These are phyloP conservation scores for Penicillium sp. DNA, from an alignment of 2,329 filamentous ascomycete species.

Conservation along the genomic window DNA sequence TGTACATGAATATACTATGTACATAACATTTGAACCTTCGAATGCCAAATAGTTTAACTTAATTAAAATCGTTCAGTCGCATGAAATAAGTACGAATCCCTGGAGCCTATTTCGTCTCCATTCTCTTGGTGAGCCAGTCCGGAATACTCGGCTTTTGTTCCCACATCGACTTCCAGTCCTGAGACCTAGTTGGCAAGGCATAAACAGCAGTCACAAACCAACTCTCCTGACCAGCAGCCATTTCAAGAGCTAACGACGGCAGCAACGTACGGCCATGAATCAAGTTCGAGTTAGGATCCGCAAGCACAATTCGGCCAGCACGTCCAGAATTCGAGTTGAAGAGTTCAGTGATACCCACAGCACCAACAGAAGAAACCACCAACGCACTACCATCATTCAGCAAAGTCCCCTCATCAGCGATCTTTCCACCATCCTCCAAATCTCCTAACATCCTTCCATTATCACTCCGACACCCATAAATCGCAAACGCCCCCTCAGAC, in stretches of 20 bases:
- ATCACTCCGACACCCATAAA: slow-evolving; percentile 61
- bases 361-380: slow-evolving; percentile 51
- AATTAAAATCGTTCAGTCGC: background rate
- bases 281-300: slow-evolving; percentile 52
- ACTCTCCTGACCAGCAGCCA: slow-evolving; percentile 57
- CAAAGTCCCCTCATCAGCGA: slow-evolving; percentile 29
- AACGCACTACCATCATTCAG: slow-evolving; percentile 39
- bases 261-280: slow-evolving; percentile 71
- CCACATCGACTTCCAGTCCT: slow-evolving; percentile 63
- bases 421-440: slow-evolving; percentile 19
- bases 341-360: slow-evolving; percentile 51
- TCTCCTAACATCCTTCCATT: slow-evolving; percentile 57
- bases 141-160: slow-evolving; percentile 59
- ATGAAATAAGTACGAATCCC: too few species aligned
- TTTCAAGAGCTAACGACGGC: slow-evolving; percentile 65
- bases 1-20: too few species aligned
- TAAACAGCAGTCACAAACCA: slow-evolving; percentile 74
- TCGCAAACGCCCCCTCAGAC: slow-evolving; percentile 74
- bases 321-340: background rate
- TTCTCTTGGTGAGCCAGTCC: slow-evolving; percentile 52
- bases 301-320: slow-evolving; percentile 27
- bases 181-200: slow-evolving; percentile 59
- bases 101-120: background rate
- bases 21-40: background rate
- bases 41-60: background rate